Evolutionary conservation across 345 rosid genomes (phyloP).

Genomic region (Murraya koenigii): DNA sequence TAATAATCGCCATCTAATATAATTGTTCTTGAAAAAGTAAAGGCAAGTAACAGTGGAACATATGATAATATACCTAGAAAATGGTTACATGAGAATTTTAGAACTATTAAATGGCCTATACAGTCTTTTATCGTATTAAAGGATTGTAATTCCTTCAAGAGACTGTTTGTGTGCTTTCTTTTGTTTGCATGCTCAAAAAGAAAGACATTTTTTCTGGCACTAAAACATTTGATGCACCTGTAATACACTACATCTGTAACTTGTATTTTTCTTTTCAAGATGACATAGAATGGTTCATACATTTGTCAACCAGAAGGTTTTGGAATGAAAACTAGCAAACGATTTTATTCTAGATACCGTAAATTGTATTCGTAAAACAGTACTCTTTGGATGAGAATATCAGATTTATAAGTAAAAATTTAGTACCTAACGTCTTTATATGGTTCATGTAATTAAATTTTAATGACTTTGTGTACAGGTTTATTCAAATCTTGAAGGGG

Average conservation of each 20-base stretch:
- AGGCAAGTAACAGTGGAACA: background rate
- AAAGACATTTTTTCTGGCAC: background rate
- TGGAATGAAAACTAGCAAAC: background rate
- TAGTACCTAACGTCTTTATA: background rate
- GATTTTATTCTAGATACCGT: background rate
- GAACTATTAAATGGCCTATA: background rate
- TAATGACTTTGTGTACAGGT: constrained; percentile 32
- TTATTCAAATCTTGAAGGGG: constrained; percentile 54
- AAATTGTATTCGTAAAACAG: background rate
- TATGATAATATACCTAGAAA: background rate
- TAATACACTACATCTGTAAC: background rate
- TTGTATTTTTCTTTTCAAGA: background rate
- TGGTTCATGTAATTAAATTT: background rate
- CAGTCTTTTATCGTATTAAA: background rate
- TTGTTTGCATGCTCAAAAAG: background rate
- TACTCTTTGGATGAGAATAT: background rate
- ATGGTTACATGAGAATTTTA: background rate
- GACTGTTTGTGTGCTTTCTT: background rate
- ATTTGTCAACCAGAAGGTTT: background rate
- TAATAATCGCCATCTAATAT: background rate
- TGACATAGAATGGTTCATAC: background rate
- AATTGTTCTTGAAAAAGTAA: background rate
- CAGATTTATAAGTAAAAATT: background rate
- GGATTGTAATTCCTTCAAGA: constrained; percentile 1
- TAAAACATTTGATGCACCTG: constrained; percentile 8